A percentile compares a stretch with the other conserved stretches of the same genome.
These are phyloP conservation scores for Aaosphaeria pasadenensis DNA, from an alignment of 2,329 filamentous ascomycete genomes.

Conservation along the genomic window DNA sequence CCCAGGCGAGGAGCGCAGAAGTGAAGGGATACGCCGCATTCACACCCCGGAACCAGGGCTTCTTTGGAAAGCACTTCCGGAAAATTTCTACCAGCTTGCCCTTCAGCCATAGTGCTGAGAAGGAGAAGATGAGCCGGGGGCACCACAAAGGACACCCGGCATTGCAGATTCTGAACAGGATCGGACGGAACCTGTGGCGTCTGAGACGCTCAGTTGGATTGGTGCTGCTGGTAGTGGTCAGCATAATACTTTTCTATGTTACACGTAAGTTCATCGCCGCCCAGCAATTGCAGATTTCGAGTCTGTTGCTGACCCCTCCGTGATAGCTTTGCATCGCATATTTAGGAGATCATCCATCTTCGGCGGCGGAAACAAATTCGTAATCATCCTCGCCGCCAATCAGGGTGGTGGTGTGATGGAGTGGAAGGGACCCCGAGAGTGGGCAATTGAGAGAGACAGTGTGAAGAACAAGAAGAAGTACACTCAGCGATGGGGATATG, in stretches of 20 bases:
- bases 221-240: slow-evolving; percentile 57
- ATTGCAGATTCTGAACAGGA: slow-evolving; percentile 30
- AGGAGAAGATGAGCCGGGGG: slow-evolving; percentile 69
- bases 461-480: slow-evolving; percentile 94
- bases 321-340: slow-evolving; percentile 52
- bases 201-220: slow-evolving; percentile 63
- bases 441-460: slow-evolving; percentile 96
- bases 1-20: slow-evolving; percentile 72
- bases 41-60: slow-evolving; percentile 77
- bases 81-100: slow-evolving; percentile 77
- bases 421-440: slow-evolving; percentile 95
- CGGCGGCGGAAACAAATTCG: slow-evolving; percentile 85
- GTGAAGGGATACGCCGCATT: slow-evolving; percentile 76
- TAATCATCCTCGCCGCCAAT: slow-evolving; percentile 91
- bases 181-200: slow-evolving; percentile 59
- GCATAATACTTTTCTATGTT: slow-evolving; percentile 65
- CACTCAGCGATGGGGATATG: slow-evolving; percentile 83
- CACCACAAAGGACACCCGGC: slow-evolving; percentile 38
- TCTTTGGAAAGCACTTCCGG: slow-evolving; percentile 82
- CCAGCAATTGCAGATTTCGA: not conserved
- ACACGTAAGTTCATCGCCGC: slow-evolving; percentile 63
- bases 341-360: slow-evolving; percentile 72
- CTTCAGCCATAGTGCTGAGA: slow-evolving; percentile 62
- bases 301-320: not conserved
- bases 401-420: slow-evolving; percentile 97